phyloP scores from a whole-genome alignment of 805 yeast species.

The Zygosaccharomyces lentus region DNA sequence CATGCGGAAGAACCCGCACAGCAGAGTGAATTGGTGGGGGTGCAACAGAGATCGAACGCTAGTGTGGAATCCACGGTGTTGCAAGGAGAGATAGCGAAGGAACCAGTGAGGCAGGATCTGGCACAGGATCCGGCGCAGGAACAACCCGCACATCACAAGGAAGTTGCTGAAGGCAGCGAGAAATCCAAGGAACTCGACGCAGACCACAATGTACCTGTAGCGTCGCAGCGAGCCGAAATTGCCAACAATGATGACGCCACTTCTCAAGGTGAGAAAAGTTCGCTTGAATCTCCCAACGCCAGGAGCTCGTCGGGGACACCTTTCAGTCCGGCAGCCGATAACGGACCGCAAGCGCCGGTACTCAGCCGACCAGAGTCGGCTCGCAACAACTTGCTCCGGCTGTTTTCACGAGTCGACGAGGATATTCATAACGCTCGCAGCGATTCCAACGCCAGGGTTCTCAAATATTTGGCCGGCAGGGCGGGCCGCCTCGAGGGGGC shows the following conservation, averaged over 20 bases:
- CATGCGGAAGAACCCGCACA: not conserved
- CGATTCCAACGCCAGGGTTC: not conserved
- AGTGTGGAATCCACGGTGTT: not conserved
- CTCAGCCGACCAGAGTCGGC: not conserved
- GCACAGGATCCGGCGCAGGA: not conserved
- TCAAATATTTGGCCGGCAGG: not conserved
- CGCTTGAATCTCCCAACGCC: too few relatives aligned
- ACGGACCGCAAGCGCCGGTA: not conserved
- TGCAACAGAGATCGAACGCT: not conserved
- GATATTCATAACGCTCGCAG: not conserved
- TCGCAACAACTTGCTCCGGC: not conserved
- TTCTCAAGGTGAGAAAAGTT: too few relatives aligned
- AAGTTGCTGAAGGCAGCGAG: too few relatives aligned
- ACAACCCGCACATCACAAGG: too few relatives aligned
- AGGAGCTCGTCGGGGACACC: not conserved
- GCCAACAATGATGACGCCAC: too few relatives aligned
- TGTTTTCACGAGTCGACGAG: not conserved
- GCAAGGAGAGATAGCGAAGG: too few relatives aligned
- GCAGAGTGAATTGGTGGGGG: not conserved
- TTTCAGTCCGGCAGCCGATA: not conserved
- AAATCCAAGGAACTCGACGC: too few relatives aligned
- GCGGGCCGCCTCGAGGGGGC: not conserved
- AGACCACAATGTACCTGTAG: too few relatives aligned
- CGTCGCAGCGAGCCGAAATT: too few relatives aligned
- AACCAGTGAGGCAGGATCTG: not conserved